Conservation (phyloP, 345 rosid species). For the Isatis tinctoria region DNA sequence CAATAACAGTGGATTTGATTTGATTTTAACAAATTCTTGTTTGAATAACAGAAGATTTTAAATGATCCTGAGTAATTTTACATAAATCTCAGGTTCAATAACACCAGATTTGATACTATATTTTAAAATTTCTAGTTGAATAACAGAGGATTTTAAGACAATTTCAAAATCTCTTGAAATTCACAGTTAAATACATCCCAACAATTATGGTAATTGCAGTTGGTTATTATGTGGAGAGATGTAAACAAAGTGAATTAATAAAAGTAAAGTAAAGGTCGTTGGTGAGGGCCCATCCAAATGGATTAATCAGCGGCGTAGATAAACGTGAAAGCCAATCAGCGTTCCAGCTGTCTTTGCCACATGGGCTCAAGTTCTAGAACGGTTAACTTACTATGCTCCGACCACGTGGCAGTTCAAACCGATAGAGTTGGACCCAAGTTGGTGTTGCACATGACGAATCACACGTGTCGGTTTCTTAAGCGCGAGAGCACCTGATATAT, state of each 20-base stretch:
- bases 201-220: no score
- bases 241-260: not conserved
- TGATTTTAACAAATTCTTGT: no score
- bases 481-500: not conserved
- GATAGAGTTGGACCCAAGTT: slow-evolving; percentile 17
- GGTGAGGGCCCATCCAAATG: slow-evolving; percentile 19
- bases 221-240: not conserved
- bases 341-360: slow-evolving; percentile 24
- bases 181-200: no score
- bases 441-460: slow-evolving; percentile 23
- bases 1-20: no score
- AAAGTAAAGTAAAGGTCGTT: not conserved
- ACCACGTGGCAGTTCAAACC: slow-evolving; percentile 24
- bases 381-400: not conserved
- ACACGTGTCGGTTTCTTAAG: slow-evolving; percentile 10
- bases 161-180: no score
- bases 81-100: no score
- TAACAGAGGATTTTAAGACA: no score
- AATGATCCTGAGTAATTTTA: no score
- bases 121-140: no score
- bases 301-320: slow-evolving; percentile 30
- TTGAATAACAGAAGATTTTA: no score
- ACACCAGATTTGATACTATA: no score
- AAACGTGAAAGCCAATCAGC: slow-evolving; percentile 31
- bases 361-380: not conserved